These are phyloP conservation scores for Daldinia eschscholtzii DNA, from an alignment of 2,329 filamentous ascomycete species.

Conservation along the genomic window DNA sequence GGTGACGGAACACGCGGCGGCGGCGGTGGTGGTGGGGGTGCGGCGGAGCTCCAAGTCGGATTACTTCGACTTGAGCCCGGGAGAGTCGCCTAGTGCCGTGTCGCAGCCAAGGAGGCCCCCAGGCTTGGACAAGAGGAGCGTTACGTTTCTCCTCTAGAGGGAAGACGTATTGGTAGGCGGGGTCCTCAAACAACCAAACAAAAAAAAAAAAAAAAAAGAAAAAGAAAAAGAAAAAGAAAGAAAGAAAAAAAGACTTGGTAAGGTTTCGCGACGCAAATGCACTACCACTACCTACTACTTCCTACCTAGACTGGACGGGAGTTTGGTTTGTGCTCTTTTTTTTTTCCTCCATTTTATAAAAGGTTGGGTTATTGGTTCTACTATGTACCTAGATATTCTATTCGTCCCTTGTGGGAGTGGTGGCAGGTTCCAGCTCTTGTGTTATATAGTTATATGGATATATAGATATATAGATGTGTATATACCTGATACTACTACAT, in stretches of 20 bases:
- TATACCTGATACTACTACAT: too few relatives aligned
- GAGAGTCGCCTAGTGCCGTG: conserved; percentile 10
- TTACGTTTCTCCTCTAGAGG: conserved; percentile 38
- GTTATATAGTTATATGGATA: not conserved
- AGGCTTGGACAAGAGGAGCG: conserved; percentile 31
- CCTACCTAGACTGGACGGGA: not conserved
- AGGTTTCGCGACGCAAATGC: too few relatives aligned
- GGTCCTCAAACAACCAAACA: not conserved
- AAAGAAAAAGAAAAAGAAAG: too few relatives aligned
- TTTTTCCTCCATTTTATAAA: too few relatives aligned
- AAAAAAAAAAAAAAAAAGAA: too few relatives aligned
- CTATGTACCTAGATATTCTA: too few relatives aligned
- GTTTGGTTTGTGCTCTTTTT: too few relatives aligned
- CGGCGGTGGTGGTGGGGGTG: conserved; percentile 6
- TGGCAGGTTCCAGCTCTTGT: conserved; percentile 6
- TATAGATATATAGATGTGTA: too few relatives aligned
- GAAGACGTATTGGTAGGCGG: too few relatives aligned
- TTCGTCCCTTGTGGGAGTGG: not conserved
- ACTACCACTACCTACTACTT: too few relatives aligned
- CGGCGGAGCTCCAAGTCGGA: conserved; percentile 22
- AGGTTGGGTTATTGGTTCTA: not conserved
- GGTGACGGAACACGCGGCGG: conserved; percentile 30
- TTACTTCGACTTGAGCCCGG: conserved; percentile 25
- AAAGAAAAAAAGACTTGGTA: too few relatives aligned
- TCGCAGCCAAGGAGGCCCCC: conserved; percentile 7